phyloP scores from a whole-genome alignment of 495 filamentous ascomycete genomes.

The Collariella sp. region DNA sequence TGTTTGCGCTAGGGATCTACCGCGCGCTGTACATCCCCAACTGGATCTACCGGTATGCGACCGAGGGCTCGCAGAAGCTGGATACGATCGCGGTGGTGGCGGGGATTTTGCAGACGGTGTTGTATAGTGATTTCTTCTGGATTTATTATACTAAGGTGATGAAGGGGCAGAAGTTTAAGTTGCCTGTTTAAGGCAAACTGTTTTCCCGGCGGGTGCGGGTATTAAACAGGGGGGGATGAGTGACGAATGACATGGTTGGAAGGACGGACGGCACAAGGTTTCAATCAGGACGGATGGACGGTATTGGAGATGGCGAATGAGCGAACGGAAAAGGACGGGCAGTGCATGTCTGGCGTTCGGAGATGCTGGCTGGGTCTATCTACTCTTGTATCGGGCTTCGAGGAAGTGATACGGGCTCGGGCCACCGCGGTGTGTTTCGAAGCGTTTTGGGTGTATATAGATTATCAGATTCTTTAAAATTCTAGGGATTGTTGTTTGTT shows the following conservation, averaged over 20 bases:
- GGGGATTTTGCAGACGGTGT: slow-evolving; percentile 82
- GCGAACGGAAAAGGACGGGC: slow-evolving; percentile 2
- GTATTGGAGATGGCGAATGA: background rate
- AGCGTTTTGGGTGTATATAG: slow-evolving; percentile 1
- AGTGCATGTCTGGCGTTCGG: slow-evolving; percentile 17
- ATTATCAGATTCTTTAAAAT: background rate
- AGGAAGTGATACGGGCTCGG: no score
- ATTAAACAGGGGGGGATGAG: background rate
- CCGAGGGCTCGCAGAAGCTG: slow-evolving; percentile 54
- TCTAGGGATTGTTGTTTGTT: background rate
- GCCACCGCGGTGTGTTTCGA: background rate
- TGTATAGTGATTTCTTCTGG: slow-evolving; percentile 99
- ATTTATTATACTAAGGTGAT: slow-evolving; percentile 95
- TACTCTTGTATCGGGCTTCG: background rate
- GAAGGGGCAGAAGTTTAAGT: slow-evolving; percentile 82
- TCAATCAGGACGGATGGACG: background rate
- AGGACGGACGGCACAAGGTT: background rate
- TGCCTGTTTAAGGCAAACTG: slow-evolving; percentile 61
- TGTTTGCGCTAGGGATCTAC: slow-evolving; percentile 91
- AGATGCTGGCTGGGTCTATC: slow-evolving; percentile 3
- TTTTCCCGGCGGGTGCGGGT: no score
- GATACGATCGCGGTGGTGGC: slow-evolving; percentile 80
- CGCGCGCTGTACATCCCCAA: slow-evolving; percentile 95
- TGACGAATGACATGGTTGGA: slow-evolving; percentile 6
- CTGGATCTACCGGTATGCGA: slow-evolving; percentile 85